Conservation (phyloP, 257 asterid genomes). For the Lycium barbarum region DNA sequence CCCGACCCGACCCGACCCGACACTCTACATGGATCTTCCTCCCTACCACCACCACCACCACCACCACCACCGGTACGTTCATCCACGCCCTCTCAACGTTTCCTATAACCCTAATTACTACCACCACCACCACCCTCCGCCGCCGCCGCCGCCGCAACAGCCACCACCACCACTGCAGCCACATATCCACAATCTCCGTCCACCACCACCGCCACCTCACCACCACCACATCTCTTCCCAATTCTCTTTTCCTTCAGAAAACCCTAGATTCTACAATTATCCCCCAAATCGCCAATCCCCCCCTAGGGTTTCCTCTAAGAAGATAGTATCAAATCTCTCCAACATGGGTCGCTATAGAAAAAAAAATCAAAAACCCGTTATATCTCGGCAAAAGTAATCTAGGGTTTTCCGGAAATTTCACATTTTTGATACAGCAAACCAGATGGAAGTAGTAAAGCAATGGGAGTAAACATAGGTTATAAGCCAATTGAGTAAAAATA, state of each 20-base stretch:
- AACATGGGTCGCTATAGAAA: no score
- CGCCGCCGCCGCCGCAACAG: constrained; percentile 32
- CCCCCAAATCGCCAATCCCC: constrained; percentile 35
- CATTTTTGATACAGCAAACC: no score
- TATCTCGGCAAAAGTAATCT: no score
- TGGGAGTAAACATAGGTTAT: no score
- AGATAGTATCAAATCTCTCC: no score
- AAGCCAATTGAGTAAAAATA: no score
- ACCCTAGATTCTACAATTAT: constrained; percentile 47
- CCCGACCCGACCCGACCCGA: no score
- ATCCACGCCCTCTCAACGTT: constrained; percentile 34
- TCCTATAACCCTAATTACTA: constrained; percentile 35
- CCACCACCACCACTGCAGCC: constrained; percentile 40
- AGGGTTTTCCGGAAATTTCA: no score
- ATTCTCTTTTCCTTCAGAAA: constrained; percentile 45
- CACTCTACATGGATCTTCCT: constrained; percentile 27
- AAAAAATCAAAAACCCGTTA: no score
- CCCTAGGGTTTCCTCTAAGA: constrained; percentile 30
- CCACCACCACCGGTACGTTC: constrained; percentile 56
- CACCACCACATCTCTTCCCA: constrained; percentile 24
- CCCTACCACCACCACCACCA: constrained; percentile 37
- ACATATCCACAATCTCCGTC: constrained; percentile 35
- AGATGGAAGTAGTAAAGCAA: no score
- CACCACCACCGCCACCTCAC: constrained; percentile 35
- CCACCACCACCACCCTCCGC: constrained; percentile 41